Conservation (phyloP, 306 rosid genomes). For the Boehmeria nivea region DNA sequence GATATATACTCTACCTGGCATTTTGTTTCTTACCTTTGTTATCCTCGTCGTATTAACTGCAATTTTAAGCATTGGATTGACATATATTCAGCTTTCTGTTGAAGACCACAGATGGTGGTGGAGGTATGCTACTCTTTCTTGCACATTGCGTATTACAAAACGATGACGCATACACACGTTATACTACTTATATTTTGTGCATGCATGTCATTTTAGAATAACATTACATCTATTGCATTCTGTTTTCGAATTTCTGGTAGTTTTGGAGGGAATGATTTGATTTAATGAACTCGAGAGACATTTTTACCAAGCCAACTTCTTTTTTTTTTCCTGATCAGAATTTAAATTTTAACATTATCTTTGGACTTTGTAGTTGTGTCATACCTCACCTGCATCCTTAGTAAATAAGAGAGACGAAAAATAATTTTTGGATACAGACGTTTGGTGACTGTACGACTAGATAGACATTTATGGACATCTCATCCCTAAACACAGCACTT, state of each 20-base stretch:
- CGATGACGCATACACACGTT: not conserved
- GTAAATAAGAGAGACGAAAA: too few relatives aligned
- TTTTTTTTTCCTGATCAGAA: too few relatives aligned
- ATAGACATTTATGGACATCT: too few relatives aligned
- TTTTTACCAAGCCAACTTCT: not conserved
- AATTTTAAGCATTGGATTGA: constrained; percentile 58
- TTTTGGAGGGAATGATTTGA: not conserved
- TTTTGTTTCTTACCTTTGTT: constrained; percentile 49
- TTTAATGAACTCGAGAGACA: not conserved
- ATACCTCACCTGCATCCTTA: too few relatives aligned
- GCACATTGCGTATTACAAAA: not conserved
- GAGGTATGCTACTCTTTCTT: constrained; percentile 47
- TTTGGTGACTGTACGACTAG: too few relatives aligned
- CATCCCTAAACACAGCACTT: too few relatives aligned
- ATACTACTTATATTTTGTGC: not conserved
- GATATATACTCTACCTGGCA: constrained; percentile 65
- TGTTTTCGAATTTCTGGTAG: not conserved
- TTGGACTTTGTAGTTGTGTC: too few relatives aligned
- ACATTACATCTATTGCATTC: not conserved
- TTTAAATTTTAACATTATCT: too few relatives aligned
- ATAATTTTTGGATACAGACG: too few relatives aligned
- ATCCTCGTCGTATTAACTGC: constrained; percentile 42
- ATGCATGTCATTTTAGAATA: not conserved
- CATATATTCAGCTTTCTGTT: constrained; percentile 72
- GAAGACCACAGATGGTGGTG: constrained; percentile 98